A percentile compares a stretch with the other conserved stretches of the same genome.
phyloP scores from a whole-genome alignment of 352 stramenopile species.

The Phytopythium sindhum region DNA sequence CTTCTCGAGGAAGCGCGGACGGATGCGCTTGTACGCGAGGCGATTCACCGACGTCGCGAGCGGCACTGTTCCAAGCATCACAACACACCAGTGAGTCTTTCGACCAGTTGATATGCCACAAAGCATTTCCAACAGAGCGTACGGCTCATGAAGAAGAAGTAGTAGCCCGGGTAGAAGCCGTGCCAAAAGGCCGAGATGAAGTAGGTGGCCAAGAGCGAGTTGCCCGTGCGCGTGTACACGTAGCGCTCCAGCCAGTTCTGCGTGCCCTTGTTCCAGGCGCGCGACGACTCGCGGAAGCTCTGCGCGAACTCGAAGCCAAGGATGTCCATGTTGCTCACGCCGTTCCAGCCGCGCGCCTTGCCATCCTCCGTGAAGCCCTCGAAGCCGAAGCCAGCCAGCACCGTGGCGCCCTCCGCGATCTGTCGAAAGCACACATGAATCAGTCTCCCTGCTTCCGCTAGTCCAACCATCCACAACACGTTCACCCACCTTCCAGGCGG shows the following conservation, averaged over 20 bases:
- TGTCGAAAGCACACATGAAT: too few species aligned
- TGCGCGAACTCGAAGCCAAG: slow-evolving; percentile 92
- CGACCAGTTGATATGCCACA: background rate
- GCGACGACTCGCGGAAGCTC: slow-evolving; percentile 86
- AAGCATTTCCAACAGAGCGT: slow-evolving; percentile 6
- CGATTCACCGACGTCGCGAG: slow-evolving; percentile 70
- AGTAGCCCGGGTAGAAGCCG: slow-evolving; percentile 99
- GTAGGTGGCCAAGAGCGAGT: slow-evolving; percentile 93
- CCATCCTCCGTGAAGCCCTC: slow-evolving; percentile 91
- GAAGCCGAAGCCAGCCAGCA: slow-evolving; percentile 87
- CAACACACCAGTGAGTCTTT: slow-evolving; percentile 3
- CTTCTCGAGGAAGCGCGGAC: slow-evolving; percentile 58
- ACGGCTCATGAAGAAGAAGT: slow-evolving; percentile 92
- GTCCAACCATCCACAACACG: too few species aligned
- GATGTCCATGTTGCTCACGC: slow-evolving; percentile 95
- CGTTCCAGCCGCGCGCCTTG: slow-evolving; percentile 88
- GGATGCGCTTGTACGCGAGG: slow-evolving; percentile 56
- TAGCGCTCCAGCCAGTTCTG: slow-evolving; percentile 96
- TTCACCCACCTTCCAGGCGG: slow-evolving; percentile 84
- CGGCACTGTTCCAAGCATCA: too few species aligned
- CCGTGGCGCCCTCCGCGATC: slow-evolving; percentile 69
- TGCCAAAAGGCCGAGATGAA: slow-evolving; percentile 96
- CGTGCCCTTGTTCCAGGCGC: slow-evolving; percentile 97
- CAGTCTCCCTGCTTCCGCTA: too few species aligned
- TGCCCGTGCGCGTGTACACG: slow-evolving; percentile 95